Conservation (phyloP, 2,329 filamentous ascomycete species). For the Cercospora sojina region DNA sequence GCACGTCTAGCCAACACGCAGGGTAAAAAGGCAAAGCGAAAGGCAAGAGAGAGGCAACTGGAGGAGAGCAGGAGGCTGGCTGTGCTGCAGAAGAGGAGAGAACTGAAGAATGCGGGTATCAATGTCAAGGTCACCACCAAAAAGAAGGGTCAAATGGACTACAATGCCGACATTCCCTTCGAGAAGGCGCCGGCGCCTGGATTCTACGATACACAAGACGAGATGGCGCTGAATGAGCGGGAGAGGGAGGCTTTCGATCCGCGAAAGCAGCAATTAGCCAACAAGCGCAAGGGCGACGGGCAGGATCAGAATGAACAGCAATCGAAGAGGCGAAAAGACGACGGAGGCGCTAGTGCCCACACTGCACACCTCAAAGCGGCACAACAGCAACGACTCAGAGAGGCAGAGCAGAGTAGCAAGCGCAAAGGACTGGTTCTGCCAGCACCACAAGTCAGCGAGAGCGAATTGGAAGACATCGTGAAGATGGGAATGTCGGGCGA, state of each 20-base stretch:
- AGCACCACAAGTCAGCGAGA: conserved; percentile 85
- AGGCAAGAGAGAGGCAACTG: conserved; percentile 90
- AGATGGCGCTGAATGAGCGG: conserved; percentile 75
- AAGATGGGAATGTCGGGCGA: conserved; percentile 98
- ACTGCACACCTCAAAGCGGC: conserved; percentile 90
- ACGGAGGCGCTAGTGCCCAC: conserved; percentile 71
- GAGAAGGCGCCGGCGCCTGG: conserved; percentile 86
- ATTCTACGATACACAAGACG: conserved; percentile 90
- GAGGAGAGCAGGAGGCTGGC: conserved; percentile 91
- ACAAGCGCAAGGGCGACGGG: conserved; percentile 88
- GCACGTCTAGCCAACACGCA: conserved; percentile 96
- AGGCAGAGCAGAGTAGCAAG: conserved; percentile 96
- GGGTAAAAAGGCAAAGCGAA: conserved; percentile 97
- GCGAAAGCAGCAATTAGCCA: conserved; percentile 82
- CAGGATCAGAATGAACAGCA: conserved; percentile 72
- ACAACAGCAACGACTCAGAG: conserved; percentile 88
- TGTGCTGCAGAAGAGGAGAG: conserved; percentile 87
- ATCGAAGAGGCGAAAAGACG: conserved; percentile 79
- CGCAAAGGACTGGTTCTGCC: conserved; percentile 79
- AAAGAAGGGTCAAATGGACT: conserved; percentile 98
- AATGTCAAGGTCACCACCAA: conserved; percentile 92
- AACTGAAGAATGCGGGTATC: conserved; percentile 96
- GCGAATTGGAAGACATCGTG: conserved; percentile 93
- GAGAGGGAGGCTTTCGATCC: conserved; percentile 87
- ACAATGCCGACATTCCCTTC: conserved; percentile 98